phyloP scores from a whole-genome alignment of 495 filamentous ascomycete genomes.

The Neurospora terricola region DNA sequence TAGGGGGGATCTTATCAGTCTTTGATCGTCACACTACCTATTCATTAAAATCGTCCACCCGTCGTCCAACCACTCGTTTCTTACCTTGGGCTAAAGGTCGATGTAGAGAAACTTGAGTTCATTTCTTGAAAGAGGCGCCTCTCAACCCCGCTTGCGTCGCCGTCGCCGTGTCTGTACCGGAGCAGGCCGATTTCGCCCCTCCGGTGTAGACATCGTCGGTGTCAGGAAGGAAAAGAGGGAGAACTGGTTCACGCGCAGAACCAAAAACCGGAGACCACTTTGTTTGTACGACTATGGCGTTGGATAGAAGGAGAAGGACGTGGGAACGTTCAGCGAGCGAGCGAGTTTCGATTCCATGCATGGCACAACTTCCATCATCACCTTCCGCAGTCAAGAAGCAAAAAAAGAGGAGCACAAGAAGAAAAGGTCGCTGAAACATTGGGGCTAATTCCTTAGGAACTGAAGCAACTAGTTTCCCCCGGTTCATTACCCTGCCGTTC shows the following conservation, averaged over 20 bases:
- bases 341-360: not conserved
- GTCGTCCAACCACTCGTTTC: conserved; percentile 9
- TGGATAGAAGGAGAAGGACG: not conserved
- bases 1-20: not conserved
- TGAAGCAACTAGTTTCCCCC: conserved; percentile 21
- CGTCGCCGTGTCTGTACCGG: too few species aligned
- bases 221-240: not conserved
- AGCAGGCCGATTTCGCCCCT: too few species aligned
- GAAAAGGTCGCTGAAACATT: conserved; percentile 3
- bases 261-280: not conserved
- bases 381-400: not conserved
- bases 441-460: conserved; percentile 31
- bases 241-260: not conserved
- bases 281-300: not conserved
- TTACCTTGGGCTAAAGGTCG: conserved; percentile 25
- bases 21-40: conserved; percentile 4
- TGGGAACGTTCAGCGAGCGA: not conserved
- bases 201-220: too few species aligned
- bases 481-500: not conserved
- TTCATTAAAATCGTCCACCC: not conserved
- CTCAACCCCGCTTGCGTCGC: not conserved
- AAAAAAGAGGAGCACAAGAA: not conserved
- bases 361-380: not conserved
- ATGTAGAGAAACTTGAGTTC: conserved; percentile 29
- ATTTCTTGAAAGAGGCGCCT: not conserved